A percentile compares a stretch with the other conserved stretches of the same genome.
Evolutionary conservation across 495 filamentous ascomycete species (phyloP).

Genomic region (Aspergillus nanangensis): DNA sequence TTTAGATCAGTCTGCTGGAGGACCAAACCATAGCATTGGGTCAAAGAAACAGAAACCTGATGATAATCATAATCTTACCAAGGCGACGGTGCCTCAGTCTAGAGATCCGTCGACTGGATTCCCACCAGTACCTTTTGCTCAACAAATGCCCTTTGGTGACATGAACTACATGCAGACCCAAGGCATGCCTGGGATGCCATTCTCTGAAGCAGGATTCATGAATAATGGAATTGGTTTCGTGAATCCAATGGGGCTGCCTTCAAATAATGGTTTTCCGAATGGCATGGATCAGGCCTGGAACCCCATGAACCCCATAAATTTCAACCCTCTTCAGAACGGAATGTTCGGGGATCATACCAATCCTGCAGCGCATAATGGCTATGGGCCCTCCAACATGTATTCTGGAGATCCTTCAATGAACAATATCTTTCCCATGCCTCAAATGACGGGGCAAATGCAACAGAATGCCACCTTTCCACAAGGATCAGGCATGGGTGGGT

Average conservation of each 20-base stretch:
- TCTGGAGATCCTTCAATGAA: conserved; percentile 36
- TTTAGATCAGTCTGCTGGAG: conserved; percentile 21
- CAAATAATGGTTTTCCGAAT: conserved; percentile 38
- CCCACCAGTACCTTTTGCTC: conserved; percentile 23
- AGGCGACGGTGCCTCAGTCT: conserved; percentile 2
- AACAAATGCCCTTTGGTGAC: conserved; percentile 29
- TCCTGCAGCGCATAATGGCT: conserved; percentile 22
- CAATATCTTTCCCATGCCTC: conserved; percentile 33
- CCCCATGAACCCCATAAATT: conserved; percentile 47
- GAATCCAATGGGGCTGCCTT: conserved; percentile 50
- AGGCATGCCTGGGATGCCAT: conserved; percentile 40
- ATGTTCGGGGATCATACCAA: conserved; percentile 48
- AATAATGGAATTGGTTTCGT: conserved; percentile 44
- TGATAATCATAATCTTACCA: conserved; percentile 11
- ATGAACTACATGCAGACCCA: conserved; percentile 25
- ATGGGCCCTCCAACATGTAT: conserved; percentile 29
- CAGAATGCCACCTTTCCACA: conserved; percentile 28
- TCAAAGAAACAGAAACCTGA: conserved; percentile 33
- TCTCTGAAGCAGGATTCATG: conserved; percentile 37
- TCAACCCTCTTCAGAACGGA: conserved; percentile 31
- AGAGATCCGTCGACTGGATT: conserved; percentile 15
- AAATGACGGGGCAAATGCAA: conserved; percentile 24
- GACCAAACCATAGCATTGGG: conserved; percentile 14
- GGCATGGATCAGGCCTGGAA: conserved; percentile 40
- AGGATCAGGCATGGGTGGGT: conserved; percentile 38